Evolutionary conservation across 2,329 filamentous ascomycete genomes (phyloP).

Genomic region (Paraphoma chrysanthemicola): DNA sequence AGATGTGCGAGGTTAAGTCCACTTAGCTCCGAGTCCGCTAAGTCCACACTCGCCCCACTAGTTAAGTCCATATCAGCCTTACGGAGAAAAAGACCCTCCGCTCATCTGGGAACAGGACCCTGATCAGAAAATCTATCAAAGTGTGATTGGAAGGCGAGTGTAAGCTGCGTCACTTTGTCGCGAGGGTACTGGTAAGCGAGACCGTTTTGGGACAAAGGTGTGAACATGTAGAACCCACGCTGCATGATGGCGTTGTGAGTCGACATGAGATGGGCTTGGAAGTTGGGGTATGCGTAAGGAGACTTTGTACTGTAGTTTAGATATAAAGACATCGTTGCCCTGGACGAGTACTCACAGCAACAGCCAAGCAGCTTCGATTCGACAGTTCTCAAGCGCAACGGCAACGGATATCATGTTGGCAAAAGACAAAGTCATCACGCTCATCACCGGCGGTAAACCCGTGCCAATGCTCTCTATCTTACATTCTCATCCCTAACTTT

Average conservation of each 20-base stretch:
- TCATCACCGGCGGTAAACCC: conserved; percentile 47
- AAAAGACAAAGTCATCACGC: conserved; percentile 30
- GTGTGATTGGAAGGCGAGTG: too few species aligned
- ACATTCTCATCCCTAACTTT: not conserved
- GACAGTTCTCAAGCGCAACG: not conserved
- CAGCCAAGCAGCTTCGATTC: not conserved
- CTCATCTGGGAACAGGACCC: not conserved
- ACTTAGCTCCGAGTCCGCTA: not conserved
- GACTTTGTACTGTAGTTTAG: not conserved
- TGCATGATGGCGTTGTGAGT: too few species aligned
- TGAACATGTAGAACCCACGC: too few species aligned
- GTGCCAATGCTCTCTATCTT: not conserved
- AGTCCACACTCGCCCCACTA: not conserved
- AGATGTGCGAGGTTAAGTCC: not conserved
- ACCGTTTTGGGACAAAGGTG: too few species aligned
- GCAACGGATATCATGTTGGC: conserved; percentile 1
- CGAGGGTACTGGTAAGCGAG: too few species aligned
- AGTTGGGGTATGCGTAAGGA: not conserved
- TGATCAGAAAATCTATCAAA: too few species aligned
- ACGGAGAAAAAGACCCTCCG: not conserved
- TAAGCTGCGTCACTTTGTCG: too few species aligned
- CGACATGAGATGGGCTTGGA: not conserved
- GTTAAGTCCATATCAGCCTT: not conserved
- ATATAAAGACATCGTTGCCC: not conserved
- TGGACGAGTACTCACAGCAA: not conserved